phyloP scores from a whole-genome alignment of 257 asterid species.

The Datura wrightii region DNA sequence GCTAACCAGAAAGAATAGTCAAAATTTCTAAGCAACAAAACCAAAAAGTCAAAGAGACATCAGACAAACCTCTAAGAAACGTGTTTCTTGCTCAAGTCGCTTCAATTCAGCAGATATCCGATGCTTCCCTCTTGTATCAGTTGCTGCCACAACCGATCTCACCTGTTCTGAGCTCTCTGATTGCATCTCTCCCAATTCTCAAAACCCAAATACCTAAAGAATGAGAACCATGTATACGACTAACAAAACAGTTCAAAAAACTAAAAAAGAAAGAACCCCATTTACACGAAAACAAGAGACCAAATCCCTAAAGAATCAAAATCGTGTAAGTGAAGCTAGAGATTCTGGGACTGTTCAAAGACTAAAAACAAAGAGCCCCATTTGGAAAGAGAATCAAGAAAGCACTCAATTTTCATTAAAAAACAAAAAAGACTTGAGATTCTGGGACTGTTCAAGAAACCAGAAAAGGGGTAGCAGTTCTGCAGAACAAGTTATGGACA shows the following conservation, averaged over 20 bases:
- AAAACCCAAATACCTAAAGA: constrained; percentile 15
- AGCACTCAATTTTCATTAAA: background rate
- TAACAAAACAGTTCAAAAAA: background rate
- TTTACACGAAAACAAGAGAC: background rate
- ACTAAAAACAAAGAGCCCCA: background rate
- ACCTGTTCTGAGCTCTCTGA: constrained; percentile 64
- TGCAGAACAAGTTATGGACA: constrained; percentile 8
- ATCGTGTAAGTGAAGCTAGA: background rate
- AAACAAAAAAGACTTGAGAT: background rate
- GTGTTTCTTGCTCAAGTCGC: constrained; percentile 93
- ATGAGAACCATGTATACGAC: background rate
- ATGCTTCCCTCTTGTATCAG: constrained; percentile 90
- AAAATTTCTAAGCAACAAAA: background rate
- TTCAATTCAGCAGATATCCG: constrained; percentile 89
- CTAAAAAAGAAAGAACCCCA: background rate
- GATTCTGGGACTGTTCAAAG: background rate
- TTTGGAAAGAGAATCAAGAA: background rate
- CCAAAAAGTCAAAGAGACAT: constrained; percentile 22
- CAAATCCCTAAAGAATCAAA: constrained; percentile 2
- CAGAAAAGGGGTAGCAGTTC: constrained; percentile 1
- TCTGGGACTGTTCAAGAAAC: background rate
- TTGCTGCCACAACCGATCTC: constrained; percentile 57
- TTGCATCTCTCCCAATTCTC: constrained; percentile 58
- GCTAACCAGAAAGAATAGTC: background rate
- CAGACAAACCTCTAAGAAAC: constrained; percentile 77